phyloP scores from a whole-genome alignment of 306 rosid genomes.

The Cicer yamashitae region DNA sequence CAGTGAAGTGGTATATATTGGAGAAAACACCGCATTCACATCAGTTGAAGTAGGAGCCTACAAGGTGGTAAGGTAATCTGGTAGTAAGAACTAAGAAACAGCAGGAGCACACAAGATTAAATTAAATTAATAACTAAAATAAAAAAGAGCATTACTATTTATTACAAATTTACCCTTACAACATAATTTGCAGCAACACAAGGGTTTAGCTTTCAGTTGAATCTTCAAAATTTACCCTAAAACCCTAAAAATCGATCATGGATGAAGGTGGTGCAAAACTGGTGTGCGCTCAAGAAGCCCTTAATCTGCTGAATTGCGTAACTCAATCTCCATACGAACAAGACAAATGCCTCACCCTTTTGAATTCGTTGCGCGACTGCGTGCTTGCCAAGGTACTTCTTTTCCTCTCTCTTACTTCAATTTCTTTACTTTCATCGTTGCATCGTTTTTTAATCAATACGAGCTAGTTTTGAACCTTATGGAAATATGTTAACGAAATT shows the following conservation, averaged over 20 bases:
- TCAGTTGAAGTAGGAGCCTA: too few species aligned
- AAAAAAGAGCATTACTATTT: too few species aligned
- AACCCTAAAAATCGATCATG: slow-evolving; percentile 54
- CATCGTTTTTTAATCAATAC: neutral
- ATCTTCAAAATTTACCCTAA: neutral
- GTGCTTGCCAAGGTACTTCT: slow-evolving; percentile 68
- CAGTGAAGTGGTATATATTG: too few species aligned
- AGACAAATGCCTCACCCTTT: slow-evolving; percentile 67
- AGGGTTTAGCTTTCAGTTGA: slow-evolving; percentile 24
- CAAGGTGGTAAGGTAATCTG: too few species aligned
- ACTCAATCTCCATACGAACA: slow-evolving; percentile 66
- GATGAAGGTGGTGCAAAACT: slow-evolving; percentile 51
- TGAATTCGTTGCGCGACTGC: slow-evolving; percentile 74
- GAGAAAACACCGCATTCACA: too few species aligned
- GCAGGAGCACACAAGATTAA: too few species aligned
- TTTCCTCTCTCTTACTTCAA: neutral
- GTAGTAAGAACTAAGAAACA: too few species aligned
- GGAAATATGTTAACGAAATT: neutral
- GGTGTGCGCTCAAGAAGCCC: slow-evolving; percentile 76
- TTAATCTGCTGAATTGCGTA: slow-evolving; percentile 79
- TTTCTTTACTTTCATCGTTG: neutral
- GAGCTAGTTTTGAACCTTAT: slow-evolving; percentile 3
- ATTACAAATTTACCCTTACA: too few species aligned
- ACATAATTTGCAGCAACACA: neutral
- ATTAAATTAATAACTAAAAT: too few species aligned